Base-by-base conservation (phyloP, 2,329 filamentous ascomycete genomes). In the Hypoxylon sp. region DNA sequence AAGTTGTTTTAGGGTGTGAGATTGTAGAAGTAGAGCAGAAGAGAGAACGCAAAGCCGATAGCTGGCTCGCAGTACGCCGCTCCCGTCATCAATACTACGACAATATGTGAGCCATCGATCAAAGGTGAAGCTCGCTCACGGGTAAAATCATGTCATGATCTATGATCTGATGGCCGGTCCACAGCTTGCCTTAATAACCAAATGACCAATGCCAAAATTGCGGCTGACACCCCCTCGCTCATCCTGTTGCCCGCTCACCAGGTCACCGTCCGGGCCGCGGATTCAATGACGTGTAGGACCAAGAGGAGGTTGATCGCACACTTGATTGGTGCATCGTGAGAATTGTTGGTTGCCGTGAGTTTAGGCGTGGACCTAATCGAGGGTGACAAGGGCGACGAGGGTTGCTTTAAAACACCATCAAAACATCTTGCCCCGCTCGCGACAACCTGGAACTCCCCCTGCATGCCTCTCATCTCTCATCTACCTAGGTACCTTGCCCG, bases 371-470 rank as follows among this genome's bases (percentile, higher is more conserved):
- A 56, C 48, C 11, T 34, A 34, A 13, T 2, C 37, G 37, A 41
- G n/a, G 37, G 37, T 41, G 37, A 41, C 4, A 13, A 17, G 37
- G 37, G 15, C 19, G 37, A 51, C 13, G 17, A 55, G 32, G 37
- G 43, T 56, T 41, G 53, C 48, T 48, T 37, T 62, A 59, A 69
- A 69, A 69, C 67, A 46, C 43, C 48, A 48, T 61, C 67, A 67
- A 69, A 69, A 69, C 67, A 39, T 65, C 37, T 43, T 62, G 54
- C 47, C 59, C 60, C 59, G 51, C 59, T 51, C 43, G 43, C 20
- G 20, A 41, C 32, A 46, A 17, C 39, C 44, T 56, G 54, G 56
- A 67, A 64, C 54, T 10, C 41, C 67, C 64, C 61, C 61, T 63
- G 56, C 59, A 65, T 62, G 15, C 24, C 24, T n/a, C n/a, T n/a